Evolutionary conservation across 108 stramenopile genomes (phyloP).

Genomic region (Nannochloropsis granulata): DNA sequence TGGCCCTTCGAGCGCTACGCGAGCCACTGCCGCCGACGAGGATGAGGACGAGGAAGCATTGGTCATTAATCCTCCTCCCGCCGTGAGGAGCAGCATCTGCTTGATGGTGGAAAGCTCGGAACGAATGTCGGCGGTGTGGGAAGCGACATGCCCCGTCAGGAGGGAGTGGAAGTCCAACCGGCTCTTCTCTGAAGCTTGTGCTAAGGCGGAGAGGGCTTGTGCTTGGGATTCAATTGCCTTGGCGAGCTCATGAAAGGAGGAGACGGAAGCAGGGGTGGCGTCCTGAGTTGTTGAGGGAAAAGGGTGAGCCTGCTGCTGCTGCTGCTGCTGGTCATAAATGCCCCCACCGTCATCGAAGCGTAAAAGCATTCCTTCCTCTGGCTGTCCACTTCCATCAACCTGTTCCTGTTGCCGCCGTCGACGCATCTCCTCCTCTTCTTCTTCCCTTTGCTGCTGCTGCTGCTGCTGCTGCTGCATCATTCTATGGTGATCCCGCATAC

Average conservation of each 20-base stretch:
- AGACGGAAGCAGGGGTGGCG: background rate
- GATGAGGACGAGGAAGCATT: background rate
- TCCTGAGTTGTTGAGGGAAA: background rate
- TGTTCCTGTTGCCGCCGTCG: background rate
- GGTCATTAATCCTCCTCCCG: background rate
- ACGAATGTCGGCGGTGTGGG: constrained; percentile 20
- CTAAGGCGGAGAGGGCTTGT: background rate
- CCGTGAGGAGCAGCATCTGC: constrained; percentile 18
- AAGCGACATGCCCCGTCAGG: constrained; percentile 14
- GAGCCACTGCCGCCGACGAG: background rate
- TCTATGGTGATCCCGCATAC: background rate
- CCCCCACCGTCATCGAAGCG: background rate
- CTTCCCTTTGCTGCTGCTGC: background rate
- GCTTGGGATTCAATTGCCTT: background rate
- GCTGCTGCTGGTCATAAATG: background rate
- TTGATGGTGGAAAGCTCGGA: constrained; percentile 20
- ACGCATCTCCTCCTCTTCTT: background rate
- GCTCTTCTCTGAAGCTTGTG: background rate
- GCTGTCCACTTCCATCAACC: too few relatives aligned
- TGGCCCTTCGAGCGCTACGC: background rate
- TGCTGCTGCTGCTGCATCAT: background rate
- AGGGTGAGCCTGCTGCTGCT: background rate
- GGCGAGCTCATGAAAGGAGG: background rate
- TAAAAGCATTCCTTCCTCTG: background rate
- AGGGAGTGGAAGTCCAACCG: constrained; percentile 23